phyloP scores from a whole-genome alignment of 2,329 filamentous ascomycete species.

The Ophiostoma novo-ulmi region DNA sequence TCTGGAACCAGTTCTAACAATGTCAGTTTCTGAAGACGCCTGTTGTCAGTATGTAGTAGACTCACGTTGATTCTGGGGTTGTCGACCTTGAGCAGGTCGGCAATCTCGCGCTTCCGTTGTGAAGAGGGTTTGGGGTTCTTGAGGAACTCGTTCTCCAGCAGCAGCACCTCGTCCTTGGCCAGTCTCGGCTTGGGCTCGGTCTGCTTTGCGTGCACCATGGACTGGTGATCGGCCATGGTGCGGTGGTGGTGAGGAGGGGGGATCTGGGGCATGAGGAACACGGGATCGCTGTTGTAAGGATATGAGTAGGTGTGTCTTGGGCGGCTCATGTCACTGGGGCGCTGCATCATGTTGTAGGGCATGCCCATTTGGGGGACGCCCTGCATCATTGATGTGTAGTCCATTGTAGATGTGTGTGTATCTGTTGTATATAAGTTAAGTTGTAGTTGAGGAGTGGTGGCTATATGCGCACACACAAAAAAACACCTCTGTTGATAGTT shows the following conservation, averaged over 20 bases:
- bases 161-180: slow-evolving; percentile 55
- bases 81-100: slow-evolving; percentile 58
- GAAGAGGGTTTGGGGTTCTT: slow-evolving; percentile 62
- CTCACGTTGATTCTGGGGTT: slow-evolving; percentile 59
- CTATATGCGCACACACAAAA: not conserved
- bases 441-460: not conserved
- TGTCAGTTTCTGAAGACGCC: not conserved
- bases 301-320: slow-evolving; percentile 21
- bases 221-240: slow-evolving; percentile 27
- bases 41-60: slow-evolving; percentile 1
- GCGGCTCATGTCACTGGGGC: slow-evolving; percentile 2
- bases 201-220: slow-evolving; percentile 30
- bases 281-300: slow-evolving; percentile 22
- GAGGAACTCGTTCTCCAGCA: slow-evolving; percentile 56
- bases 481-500: not conserved
- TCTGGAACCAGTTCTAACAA: slow-evolving; percentile 64
- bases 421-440: not conserved
- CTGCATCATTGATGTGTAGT: slow-evolving; percentile 25
- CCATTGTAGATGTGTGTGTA: slow-evolving; percentile 19
- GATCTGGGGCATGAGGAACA: slow-evolving; percentile 21
- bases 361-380: slow-evolving; percentile 21
- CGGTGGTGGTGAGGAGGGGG: slow-evolving; percentile 26
- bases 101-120: slow-evolving; percentile 55
- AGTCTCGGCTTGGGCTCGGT: slow-evolving; percentile 48
- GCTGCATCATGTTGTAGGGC: slow-evolving; percentile 16